Conservation (phyloP, 1,284 basidiomycete genomes). For the Moesziomyces antarcticus region DNA sequence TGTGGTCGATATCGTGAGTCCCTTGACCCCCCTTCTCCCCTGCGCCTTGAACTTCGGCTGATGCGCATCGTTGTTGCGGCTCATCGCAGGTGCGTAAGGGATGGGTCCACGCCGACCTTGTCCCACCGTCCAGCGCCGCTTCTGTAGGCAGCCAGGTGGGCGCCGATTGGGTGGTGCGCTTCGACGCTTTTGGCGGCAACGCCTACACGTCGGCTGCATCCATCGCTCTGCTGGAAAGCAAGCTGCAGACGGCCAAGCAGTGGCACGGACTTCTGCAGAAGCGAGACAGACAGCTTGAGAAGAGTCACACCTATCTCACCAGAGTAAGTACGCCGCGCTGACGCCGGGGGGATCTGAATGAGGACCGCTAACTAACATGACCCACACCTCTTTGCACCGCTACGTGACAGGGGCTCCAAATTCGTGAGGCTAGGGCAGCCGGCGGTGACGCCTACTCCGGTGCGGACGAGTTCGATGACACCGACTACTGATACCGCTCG, state of each 20-base stretch:
- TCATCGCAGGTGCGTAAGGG: conserved; percentile 25
- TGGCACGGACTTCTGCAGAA: conserved; percentile 40
- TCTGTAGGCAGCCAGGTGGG: conserved; percentile 1
- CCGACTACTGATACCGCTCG: conserved; percentile 21
- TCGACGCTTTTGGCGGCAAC: conserved; percentile 30
- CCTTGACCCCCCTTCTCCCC: no score
- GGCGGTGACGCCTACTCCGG: conserved; percentile 19
- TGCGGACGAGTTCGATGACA: conserved; percentile 33
- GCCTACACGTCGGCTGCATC: conserved; percentile 23
- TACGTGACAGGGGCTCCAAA: conserved; percentile 8
- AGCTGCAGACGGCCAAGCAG: conserved; percentile 42
- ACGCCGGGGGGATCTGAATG: no score
- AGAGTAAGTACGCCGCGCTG: conserved; percentile 7
- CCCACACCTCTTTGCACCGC: not conserved
- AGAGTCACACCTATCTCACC: conserved; percentile 32
- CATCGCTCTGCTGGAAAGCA: conserved; percentile 23
- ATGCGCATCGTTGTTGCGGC: not conserved
- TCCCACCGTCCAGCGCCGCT: conserved; percentile 10
- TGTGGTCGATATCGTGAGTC: conserved; percentile 77
- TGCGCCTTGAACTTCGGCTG: no score
- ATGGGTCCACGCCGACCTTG: conserved; percentile 25
- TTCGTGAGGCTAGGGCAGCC: conserved; percentile 20
- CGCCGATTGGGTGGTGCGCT: conserved; percentile 30
- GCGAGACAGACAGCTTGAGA: conserved; percentile 36
- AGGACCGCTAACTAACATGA: no score